Evolutionary conservation across 169 alveolate species (phyloP), one percentile per base, ranked within the genome.

Genomic region (Plasmodium vivax): DNA sequence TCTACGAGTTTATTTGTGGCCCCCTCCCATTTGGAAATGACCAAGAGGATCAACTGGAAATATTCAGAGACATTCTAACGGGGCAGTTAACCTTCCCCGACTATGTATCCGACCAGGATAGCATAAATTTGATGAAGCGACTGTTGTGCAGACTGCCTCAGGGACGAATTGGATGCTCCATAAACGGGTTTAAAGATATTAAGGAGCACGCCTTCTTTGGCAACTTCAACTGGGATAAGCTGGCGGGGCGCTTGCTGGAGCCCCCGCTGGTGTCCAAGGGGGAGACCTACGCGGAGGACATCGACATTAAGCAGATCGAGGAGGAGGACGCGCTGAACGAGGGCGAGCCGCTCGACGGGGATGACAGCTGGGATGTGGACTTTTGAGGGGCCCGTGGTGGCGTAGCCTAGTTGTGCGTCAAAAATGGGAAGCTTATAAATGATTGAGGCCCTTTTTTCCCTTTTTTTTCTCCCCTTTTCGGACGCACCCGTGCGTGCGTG

Each of bases 1-100:
- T 99, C n/a, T 99, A 98, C 95, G 99, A 99, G 93, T 98, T 99
- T 92, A 95, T 99, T 91, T 98, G 99, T 92, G 99, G 99, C 0
- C 98, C 98, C 30, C 98, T 98, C 19, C 99, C 99, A 16, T 99
- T 98, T 93, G 99, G 99, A 8, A 98, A 96, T 85, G 99, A 98
- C 92, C 99, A 98, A 19, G 99, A 98, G 38, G 99, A 98, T 93
- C 99, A 99, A 54, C 96, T 98, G 72, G 99, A 98, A 92, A 98
- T 98, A 23, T 98, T 99, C 95, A 97, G 99, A 93, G 99, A 97
- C 72, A 98, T 98, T 16, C 95, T 98, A 36, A 98, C 98, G 38
- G 98, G 99, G 10, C 96, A 85, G 73, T 68, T 95, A 80, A 92
- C 72, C 3, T 95, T 94, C 47, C 97, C 97, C 12, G 96, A 84